A percentile compares a stretch with the other conserved stretches of the same genome.
Conservation (phyloP, 2,329 filamentous ascomycete genomes). For the Coniochaeta sp. region DNA sequence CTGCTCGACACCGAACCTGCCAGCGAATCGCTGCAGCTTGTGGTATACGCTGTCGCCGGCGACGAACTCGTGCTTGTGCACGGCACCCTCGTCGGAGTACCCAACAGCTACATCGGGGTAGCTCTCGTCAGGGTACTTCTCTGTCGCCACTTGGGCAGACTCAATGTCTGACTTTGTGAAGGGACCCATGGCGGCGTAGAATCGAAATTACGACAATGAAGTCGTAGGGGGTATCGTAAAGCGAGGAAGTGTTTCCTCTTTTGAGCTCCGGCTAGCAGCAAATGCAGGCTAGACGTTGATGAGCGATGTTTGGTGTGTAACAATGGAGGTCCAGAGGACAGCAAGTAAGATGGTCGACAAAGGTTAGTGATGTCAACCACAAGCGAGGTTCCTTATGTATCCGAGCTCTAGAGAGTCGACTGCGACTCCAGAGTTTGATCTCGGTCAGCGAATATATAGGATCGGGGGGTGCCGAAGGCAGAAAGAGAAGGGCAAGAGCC, state of each 20-base stretch:
- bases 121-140: not conserved
- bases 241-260: not conserved
- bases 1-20: slow-evolving; percentile 62
- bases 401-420: slow-evolving; percentile 3
- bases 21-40: slow-evolving; percentile 53
- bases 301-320: not conserved
- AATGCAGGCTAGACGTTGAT: not conserved
- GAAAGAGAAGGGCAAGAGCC: not conserved
- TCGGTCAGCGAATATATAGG: not conserved
- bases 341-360: not conserved
- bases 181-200: not conserved
- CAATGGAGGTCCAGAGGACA: not conserved
- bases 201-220: not conserved
- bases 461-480: slow-evolving; percentile 1
- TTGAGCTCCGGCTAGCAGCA: not conserved
- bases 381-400: not conserved
- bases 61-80: slow-evolving; percentile 12
- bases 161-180: not conserved
- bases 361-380: not conserved
- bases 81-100: slow-evolving; percentile 14
- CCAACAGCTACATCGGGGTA: slow-evolving; percentile 10
- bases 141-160: not conserved
- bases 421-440: slow-evolving; percentile 3
- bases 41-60: slow-evolving; percentile 16
- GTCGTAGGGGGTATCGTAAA: not conserved